phyloP scores from a whole-genome alignment of 345 rosid genomes.

The Salix udensis region DNA sequence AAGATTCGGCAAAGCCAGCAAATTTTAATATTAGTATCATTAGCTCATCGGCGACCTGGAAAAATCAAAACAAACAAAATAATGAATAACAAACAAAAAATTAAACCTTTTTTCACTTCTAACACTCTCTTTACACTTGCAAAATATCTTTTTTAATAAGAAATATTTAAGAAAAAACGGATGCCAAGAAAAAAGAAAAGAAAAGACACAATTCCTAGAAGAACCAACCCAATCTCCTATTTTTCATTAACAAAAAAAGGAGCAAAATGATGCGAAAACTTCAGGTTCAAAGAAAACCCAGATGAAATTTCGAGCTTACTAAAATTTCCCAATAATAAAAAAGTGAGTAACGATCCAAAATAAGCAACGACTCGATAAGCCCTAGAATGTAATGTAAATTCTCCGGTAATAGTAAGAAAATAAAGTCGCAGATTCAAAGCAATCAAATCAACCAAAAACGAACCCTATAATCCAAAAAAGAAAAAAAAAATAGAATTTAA shows the following conservation, averaged over 20 bases:
- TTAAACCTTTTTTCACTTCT: neutral
- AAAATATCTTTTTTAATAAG: too few species aligned
- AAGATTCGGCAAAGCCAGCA: constrained; percentile 11
- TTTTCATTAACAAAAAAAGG: neutral
- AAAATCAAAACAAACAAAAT: neutral
- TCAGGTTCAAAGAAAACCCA: neutral
- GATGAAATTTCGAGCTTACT: neutral
- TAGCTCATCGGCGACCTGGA: constrained; percentile 30
- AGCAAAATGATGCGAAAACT: neutral
- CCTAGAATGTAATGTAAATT: constrained; percentile 19
- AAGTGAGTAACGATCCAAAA: neutral
- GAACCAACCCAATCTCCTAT: neutral
- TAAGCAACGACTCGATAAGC: constrained; percentile 13
- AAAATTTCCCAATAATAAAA: neutral
- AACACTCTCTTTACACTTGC: neutral
- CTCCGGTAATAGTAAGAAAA: neutral
- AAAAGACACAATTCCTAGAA: neutral
- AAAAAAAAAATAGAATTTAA: neutral
- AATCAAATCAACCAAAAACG: constrained; percentile 21
- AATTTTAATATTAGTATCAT: constrained; percentile 16
- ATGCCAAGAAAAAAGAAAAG: neutral
- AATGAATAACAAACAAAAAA: neutral
- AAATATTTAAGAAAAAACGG: neutral
- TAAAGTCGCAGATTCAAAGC: constrained; percentile 27
- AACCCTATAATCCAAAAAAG: constrained; percentile 12